Evolutionary conservation across 306 rosid genomes (phyloP), one percentile per base, ranked within the genome.

Genomic region (Lagenaria siceraria): DNA sequence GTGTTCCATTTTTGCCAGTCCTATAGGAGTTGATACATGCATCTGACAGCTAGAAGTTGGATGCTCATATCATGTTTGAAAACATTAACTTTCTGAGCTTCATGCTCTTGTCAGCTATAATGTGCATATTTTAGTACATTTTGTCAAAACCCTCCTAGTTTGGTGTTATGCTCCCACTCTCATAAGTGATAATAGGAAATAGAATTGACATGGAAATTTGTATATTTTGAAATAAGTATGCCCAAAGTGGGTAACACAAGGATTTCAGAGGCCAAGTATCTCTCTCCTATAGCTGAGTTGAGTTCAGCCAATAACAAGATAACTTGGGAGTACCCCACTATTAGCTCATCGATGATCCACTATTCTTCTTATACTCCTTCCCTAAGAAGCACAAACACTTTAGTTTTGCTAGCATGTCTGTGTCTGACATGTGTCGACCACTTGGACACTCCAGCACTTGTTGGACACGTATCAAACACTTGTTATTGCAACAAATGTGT

Each of bases 11-110:
- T 43, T 42, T 70, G 38, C 75, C 14, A 22, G 22, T 69, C 25
- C 46, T n/a, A 14, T 25, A 43, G 56, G 74, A 38, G 31, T 66
- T 6, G 38, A 56, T 70, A 18, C 73, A 65, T 70, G 75, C 75
- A 70, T 70, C 75, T 70, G 74, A 40, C 74, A 66, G 53, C 74
- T 66, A 40, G 53, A 42, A 21, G 74, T 66, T n/a, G 18, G 7
- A n/a, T 65, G 72, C 8, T 35, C 72, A 64, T 19, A 36, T 64
- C 72, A 17, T 64, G 72, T 64, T 64, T 36, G 48, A 33, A 64
- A 64, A 35, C 25, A 33, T 35, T 35, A 8, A 36, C 48, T 18
- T 64, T 4, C 25, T 64, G 71, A 64, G 71, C 48, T 64, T 9
- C 71, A 64, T 33, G 51, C 27, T n/a, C 49, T 35, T 35, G 72